Evolutionary conservation across 805 yeast species (phyloP).

Genomic region (Yarrowia sp.): DNA sequence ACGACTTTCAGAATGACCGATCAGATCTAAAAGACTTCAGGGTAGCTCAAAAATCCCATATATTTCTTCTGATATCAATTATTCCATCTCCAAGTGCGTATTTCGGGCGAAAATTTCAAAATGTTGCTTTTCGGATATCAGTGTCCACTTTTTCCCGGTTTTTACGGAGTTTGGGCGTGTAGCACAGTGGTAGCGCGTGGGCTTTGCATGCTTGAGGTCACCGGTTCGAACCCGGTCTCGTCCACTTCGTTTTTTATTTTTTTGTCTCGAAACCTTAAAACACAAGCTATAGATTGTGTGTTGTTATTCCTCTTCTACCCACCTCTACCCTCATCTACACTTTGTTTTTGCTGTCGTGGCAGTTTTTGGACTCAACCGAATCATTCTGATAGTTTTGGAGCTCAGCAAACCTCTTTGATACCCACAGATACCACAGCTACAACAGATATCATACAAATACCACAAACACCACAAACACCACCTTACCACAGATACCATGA

Average conservation of each 20-base stretch:
- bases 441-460: too few relatives aligned
- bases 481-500: slow-evolving; percentile 7
- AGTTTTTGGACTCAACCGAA: not conserved
- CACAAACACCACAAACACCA: too few relatives aligned
- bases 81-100: not conserved
- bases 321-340: not conserved
- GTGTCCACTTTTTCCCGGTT: not conserved
- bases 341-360: not conserved
- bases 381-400: too few relatives aligned
- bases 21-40: too few relatives aligned
- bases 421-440: too few relatives aligned
- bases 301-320: too few relatives aligned
- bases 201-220: slow-evolving; percentile 40
- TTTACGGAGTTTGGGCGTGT: slow-evolving; percentile 29
- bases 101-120: not conserved
- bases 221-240: slow-evolving; percentile 40
- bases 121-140: not conserved
- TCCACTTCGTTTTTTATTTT: slow-evolving; percentile 27
- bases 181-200: slow-evolving; percentile 40
- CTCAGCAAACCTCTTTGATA: too few relatives aligned
- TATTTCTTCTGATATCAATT: too few relatives aligned
- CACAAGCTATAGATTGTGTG: too few relatives aligned
- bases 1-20: too few relatives aligned
- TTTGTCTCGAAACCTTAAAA: not conserved
- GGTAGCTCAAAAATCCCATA: too few relatives aligned